Evolutionary conservation across 345 rosid genomes (phyloP).

Genomic region (Boechera retrofracta): DNA sequence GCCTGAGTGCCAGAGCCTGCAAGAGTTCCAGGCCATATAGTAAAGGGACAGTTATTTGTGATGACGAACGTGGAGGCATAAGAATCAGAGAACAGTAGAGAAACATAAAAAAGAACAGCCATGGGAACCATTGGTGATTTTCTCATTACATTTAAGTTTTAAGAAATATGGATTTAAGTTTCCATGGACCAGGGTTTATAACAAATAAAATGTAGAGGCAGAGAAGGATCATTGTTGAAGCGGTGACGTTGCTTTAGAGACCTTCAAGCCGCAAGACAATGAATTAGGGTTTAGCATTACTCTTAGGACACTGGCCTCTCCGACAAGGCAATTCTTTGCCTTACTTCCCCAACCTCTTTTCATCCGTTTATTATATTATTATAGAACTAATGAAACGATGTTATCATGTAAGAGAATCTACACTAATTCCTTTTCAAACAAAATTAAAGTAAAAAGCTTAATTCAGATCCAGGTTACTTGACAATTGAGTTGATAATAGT

Average conservation of each 20-base stretch:
- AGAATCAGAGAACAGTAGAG: constrained; percentile 48
- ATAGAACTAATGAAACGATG: constrained; percentile 21
- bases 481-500: constrained; percentile 6
- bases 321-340: constrained; percentile 76
- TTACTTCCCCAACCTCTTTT: constrained; percentile 38
- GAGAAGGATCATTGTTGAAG: constrained; percentile 45
- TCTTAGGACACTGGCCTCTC: constrained; percentile 47
- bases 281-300: constrained; percentile 63
- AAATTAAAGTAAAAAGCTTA: neutral
- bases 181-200: constrained; percentile 38
- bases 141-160: constrained; percentile 28
- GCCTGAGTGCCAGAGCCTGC: constrained; percentile 82
- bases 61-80: constrained; percentile 61
- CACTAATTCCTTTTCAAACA: neutral
- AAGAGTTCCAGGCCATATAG: constrained; percentile 89
- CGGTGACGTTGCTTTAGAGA: constrained; percentile 55
- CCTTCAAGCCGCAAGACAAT: constrained; percentile 57
- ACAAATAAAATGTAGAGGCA: constrained; percentile 14
- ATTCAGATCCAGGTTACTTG: constrained; percentile 28
- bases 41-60: constrained; percentile 71
- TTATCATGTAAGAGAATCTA: constrained; percentile 25
- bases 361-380: constrained; percentile 24
- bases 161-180: constrained; percentile 28
- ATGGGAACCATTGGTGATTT: constrained; percentile 36
- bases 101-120: constrained; percentile 45